Base-by-base conservation (phyloP, 805 yeast genomes). In the Monosporozyma solicola region DNA sequence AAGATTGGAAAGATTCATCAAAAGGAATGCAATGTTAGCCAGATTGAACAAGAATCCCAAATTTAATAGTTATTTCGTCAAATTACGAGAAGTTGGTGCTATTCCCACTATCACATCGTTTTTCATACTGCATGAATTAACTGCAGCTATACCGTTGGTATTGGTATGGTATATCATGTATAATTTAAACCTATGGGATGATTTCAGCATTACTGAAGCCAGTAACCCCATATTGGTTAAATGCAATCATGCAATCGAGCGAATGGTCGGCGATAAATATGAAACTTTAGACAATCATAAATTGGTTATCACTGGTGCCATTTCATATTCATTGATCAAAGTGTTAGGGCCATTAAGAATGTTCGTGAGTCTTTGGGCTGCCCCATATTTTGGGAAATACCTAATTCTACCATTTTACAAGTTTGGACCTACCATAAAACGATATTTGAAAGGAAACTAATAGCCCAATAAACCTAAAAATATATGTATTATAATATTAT, bases 71-170 rank as follows among this genome's bases (percentile, higher is more conserved):
- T 67, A 65, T 50, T 64, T 68, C 44, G 53, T 60, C 45, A 58
- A 57, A 16, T 54, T 69, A 10, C 56, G 66, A 15, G 59, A 65
- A 35, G 61, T 71, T 1, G 69, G 68, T 22, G 59, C 71, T 2
- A 56, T 61, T 5, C 56, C 68, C 5, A 64, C 69, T 1, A 72
- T 84, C 11, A 74, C 85, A 0, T 74, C 90, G 2, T 87, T 87
- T 59, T 58, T 86, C 5, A 63, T 86, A 3, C 71, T 87, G 13
- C 95, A 87, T 62, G 95, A 87, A 62, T 57, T 87, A 44, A 76
- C 91, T 0, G 95, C 95, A 2, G 74, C 87, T 2, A 76, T 78
- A 31, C 95, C 95, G 1, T 71, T 87, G 49, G 70, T 85, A 41
- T 82, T 82, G 0, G 59, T 85, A 2, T 85, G 92, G 90, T 85